Base-by-base conservation (phyloP, 805 yeast genomes). In the Saturnispora diversa region DNA sequence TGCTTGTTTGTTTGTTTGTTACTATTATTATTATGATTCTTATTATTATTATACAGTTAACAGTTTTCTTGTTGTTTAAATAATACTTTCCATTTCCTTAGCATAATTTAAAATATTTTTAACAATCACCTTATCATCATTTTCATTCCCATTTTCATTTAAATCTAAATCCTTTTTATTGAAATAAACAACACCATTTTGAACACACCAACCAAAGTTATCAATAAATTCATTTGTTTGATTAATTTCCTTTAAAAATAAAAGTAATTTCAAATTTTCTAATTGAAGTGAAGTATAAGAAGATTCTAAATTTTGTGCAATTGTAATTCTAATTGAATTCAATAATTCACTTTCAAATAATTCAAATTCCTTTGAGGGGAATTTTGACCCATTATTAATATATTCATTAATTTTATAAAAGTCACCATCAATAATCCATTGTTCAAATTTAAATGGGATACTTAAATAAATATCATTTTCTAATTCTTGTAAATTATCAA, bases 351-450 rank as follows among this genome's bases (percentile, higher is more conserved):
- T 78, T 44, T 86, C 82, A 60, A 90, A 84, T 35, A 84, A 71
- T 44, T 73, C 74, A 60, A 79, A 88, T 59, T 92, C 97, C 43
- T 77, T 74, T 49, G 77, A 72, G 21, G 80, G 79, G 49, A 80
- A 77, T 40, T 68, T 67, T 44, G 75, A 73, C 39, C 79, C 76
- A n/a, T 55, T 53, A 10, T 58, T 51, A 30, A 62, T 47, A 41
- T 84, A 70, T 50, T 75, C 80, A 82, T 92, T 84, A 34, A 88
- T 90, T 61, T 84, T 84, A 60, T 86, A 92, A 62, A 88, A 92
- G 49, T 90, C 83, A 31, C 98, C 98, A 64, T 92, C 97, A 81
- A 90, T 86, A 49, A 92, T 74, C 82, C 94, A 85, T 49, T 84
- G 79, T 60, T 92, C 97, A 52, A 92, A 77, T 50, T 79, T 78